These are phyloP conservation scores for Leptographium flavum DNA, from an alignment of 2,329 filamentous ascomycete species.

Conservation along the genomic window DNA sequence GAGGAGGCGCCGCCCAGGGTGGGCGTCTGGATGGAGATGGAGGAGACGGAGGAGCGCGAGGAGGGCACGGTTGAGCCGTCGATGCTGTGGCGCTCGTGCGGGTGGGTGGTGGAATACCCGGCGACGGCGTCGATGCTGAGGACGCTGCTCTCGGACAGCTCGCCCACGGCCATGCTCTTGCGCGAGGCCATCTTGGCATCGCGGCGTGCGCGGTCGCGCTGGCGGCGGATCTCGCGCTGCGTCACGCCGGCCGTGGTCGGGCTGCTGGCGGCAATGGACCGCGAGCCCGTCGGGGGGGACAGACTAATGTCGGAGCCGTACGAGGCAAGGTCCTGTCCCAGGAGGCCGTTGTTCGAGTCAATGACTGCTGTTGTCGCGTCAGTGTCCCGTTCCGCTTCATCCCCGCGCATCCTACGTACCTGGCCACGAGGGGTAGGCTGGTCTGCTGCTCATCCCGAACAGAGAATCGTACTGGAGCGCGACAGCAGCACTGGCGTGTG, in stretches of 20 bases:
- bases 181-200: constrained; percentile 40
- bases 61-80: not conserved
- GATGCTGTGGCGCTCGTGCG: not conserved
- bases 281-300: constrained; percentile 32
- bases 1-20: constrained; percentile 1
- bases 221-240: constrained; percentile 47
- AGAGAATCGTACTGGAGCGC: constrained; percentile 11
- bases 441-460: constrained; percentile 11
- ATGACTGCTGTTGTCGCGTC: constrained; percentile 12
- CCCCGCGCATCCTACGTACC: constrained; percentile 4
- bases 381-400: not conserved
- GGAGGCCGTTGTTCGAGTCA: constrained; percentile 20
- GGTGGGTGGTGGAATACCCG: not conserved
- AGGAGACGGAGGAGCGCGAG: not conserved
- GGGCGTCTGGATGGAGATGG: not conserved
- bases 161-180: constrained; percentile 31
- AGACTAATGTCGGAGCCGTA: constrained; percentile 37
- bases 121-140: not conserved
- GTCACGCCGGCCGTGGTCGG: constrained; percentile 35
- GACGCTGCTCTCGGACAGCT: not conserved
- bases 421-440: constrained; percentile 10
- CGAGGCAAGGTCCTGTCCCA: constrained; percentile 31
- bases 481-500: constrained; percentile 8
- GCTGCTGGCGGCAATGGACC: constrained; percentile 44
- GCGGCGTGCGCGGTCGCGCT: constrained; percentile 43